Evolutionary conservation across 345 rosid genomes (phyloP), one percentile per base, ranked within the genome.

Genomic region (Barbarea vulgaris): DNA sequence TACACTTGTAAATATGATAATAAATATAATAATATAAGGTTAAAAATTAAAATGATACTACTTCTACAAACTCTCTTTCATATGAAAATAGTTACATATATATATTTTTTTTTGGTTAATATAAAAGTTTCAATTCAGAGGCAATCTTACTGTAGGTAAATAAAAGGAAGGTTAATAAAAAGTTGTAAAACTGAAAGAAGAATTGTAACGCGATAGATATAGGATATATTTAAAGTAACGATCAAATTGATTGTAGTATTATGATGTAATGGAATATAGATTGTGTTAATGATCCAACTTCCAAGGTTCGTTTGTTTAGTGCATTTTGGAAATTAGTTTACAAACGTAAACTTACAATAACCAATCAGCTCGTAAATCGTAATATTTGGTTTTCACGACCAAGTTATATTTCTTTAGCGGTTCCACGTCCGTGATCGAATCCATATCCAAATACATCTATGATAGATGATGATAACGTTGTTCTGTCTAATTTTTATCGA

Each of bases 401-500:
- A 44, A 46, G 3, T 46, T 46, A 46, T n/a, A 46, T 46, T 18
- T 21, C 0, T 61, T 51, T 37, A 50, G 63, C 69, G 22, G 53
- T 59, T 39, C 44, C 22, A 72, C 9, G 69, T 14, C 62, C 17
- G 33, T 37, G 53, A 51, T 19, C 31, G 9, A 27, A 27, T 41
- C 44, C 53, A 44, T 42, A 42, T 42, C 48, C 46, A 31, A 33
- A 21, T 70, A 46, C 48, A 48, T 34, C 4, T 56, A 28, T 28
- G 31, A n/a, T n/a, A n/a, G n/a, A n/a, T n/a, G n/a, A 66, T 4
- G 78, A 66, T 74, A 74, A 74, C 39, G 67, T 36, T 34, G 59
- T 9, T 56, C 33, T 47, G 14, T 27, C 6, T 42, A 65, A 25
- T 24, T 25, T n/a, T 24, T 30, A 64, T 42, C 48, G 33, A 54